Conservation (phyloP, 257 asterid species). For the Solanum raphanifolium region DNA sequence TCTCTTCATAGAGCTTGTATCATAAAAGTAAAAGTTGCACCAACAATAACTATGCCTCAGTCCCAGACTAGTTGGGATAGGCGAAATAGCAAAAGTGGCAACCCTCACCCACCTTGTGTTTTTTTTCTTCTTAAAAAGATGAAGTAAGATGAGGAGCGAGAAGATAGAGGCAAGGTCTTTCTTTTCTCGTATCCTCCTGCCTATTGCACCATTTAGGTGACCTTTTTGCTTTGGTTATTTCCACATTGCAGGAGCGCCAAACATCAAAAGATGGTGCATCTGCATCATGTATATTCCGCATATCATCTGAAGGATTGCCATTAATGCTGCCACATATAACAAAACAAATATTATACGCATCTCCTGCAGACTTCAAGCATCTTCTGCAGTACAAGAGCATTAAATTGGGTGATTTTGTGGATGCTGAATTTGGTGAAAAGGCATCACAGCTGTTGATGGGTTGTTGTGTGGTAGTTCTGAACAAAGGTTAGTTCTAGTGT, state of each 20-base stretch:
- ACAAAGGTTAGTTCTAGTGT: conserved; percentile 33
- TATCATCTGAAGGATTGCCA: conserved; percentile 96
- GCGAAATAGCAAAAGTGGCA: background rate
- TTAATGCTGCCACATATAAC: conserved; percentile 71
- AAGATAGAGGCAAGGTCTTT: background rate
- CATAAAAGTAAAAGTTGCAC: background rate
- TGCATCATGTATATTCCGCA: conserved; percentile 75
- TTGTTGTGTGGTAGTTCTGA: conserved; percentile 69
- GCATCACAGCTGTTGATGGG: conserved; percentile 66
- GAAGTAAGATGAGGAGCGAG: background rate
- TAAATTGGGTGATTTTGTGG: conserved; percentile 63
- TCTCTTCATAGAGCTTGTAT: background rate
- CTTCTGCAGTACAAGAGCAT: conserved; percentile 69
- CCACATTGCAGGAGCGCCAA: conserved; percentile 69
- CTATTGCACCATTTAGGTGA: background rate
- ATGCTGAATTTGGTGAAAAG: conserved; percentile 50
- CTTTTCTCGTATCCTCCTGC: background rate
- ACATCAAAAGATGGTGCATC: conserved; percentile 72
- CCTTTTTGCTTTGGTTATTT: background rate
- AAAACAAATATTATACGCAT: conserved; percentile 65
- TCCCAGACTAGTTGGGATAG: background rate
- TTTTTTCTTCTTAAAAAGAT: background rate
- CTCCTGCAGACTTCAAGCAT: conserved; percentile 70
- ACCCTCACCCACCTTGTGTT: background rate
- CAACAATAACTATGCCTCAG: background rate